Base-by-base conservation (phyloP, 768 basidiomycete species). In the Udeniomyces megalosporus region DNA sequence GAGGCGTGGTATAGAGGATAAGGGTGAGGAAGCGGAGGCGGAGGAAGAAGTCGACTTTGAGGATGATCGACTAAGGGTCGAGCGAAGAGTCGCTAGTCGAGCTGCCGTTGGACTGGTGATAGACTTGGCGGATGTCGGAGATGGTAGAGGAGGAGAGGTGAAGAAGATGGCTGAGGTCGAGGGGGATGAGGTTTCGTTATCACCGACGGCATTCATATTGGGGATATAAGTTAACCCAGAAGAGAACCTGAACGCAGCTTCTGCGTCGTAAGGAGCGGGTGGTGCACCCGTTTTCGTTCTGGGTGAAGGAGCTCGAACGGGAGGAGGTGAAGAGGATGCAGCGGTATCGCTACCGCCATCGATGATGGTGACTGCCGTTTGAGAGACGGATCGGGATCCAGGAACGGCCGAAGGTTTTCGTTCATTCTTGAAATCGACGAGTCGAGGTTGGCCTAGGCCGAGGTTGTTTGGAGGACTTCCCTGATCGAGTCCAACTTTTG, bases 351-450 rank as follows among this genome's bases (percentile, higher is more conserved):
- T 28, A 42, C 17, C 38, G 8, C 10, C 38, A 42, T 51, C 8
- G n/a, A 35, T 42, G 34, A 54, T 24, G 53, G 31, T 32, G 53
- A 54, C 53, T 4, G 53, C 53, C 7, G 53, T 35, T 28, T 54
- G 53, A n/a, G 53, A 54, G 20, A 54, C 35, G 32, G 53, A 54
- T 4, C 53, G 53, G 22, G 2, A 35, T 14, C 53, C 53, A 22
- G 32, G 22, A 2, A 32, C 22, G n/a, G 53, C 32, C 31, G 29
- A 32, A 22, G 34, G 34, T 10, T 14, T 54, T 26, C 53, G 53
- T 32, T 54, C 53, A 35, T 54, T 54, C 53, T 54, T 54, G 32
- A 54, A 54, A 35, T 54, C 53, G 53, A 54, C 53, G 20, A 54
- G 29, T 7, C 53, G 53, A 24, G 34, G 26, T 52, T 52, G 53